These are phyloP conservation scores for Tetrahymena borealis DNA, from an alignment of 73 alveolate genomes.

Conservation along the genomic window DNA sequence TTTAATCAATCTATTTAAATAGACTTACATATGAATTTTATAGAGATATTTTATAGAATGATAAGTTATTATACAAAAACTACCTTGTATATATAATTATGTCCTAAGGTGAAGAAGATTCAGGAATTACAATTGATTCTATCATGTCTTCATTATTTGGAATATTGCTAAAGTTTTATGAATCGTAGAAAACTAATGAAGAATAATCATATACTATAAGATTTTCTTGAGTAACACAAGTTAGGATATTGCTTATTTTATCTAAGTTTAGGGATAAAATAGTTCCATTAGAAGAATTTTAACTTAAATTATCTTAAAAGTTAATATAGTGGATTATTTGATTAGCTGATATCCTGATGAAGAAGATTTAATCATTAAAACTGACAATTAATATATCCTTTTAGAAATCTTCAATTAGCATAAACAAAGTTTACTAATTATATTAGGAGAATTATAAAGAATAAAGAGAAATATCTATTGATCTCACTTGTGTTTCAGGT, in stretches of 20 bases:
- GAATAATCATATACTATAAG: background rate
- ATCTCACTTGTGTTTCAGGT: background rate
- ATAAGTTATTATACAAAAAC: background rate
- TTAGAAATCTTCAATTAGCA: background rate
- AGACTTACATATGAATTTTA: background rate
- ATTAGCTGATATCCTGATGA: background rate
- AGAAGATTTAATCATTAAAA: background rate
- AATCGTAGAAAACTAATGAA: background rate
- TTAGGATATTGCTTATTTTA: background rate
- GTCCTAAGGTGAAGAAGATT: too few species aligned
- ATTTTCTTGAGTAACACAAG: background rate
- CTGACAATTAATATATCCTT: background rate
- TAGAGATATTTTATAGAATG: background rate
- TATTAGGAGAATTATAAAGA: background rate
- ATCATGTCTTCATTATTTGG: background rate
- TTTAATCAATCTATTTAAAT: background rate
- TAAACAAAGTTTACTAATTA: background rate
- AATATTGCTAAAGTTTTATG: background rate
- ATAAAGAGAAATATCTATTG: background rate
- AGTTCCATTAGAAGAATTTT: background rate
- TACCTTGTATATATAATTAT: background rate
- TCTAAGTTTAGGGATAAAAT: background rate
- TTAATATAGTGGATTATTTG: background rate
- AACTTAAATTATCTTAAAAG: background rate
- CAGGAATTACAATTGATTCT: background rate